Percentiles rank a stretch among this genome's conserved stretches.
Evolutionary conservation across 768 basidiomycete species (phyloP).

Genomic region (Boletus rubescentipes): DNA sequence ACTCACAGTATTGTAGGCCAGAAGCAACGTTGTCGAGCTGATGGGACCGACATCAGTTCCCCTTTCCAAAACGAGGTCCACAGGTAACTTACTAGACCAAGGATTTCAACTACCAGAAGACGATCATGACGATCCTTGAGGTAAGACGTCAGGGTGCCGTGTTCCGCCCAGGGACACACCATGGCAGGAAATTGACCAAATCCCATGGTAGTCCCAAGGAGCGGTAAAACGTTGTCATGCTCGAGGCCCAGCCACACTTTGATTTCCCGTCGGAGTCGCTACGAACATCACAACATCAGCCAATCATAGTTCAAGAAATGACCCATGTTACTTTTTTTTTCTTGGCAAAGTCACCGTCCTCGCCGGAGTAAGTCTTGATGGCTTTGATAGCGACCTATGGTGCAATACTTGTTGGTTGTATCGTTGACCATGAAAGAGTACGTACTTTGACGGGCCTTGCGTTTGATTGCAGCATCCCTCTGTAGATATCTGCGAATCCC

Average conservation of each 20-base stretch:
- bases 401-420: neutral
- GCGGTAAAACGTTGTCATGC: neutral
- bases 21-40: neutral
- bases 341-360: conserved; percentile 5
- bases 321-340: conserved; percentile 7
- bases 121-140: neutral
- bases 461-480: neutral
- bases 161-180: conserved; percentile 1
- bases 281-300: neutral
- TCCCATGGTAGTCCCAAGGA: neutral
- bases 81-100: neutral
- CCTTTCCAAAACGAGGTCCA: neutral
- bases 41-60: neutral
- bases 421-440: no score
- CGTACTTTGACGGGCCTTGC: neutral
- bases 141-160: neutral
- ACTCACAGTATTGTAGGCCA: conserved; percentile 8
- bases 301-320: neutral
- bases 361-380: conserved; percentile 2
- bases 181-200: neutral
- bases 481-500: conserved; percentile 9
- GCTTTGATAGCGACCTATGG: conserved; percentile 8
- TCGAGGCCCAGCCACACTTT: neutral
- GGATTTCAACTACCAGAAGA: neutral
- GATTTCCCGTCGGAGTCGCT: conserved; percentile 14